phyloP scores from a whole-genome alignment of 805 yeast genomes.

The Cyberlindnera xylosilytica region DNA sequence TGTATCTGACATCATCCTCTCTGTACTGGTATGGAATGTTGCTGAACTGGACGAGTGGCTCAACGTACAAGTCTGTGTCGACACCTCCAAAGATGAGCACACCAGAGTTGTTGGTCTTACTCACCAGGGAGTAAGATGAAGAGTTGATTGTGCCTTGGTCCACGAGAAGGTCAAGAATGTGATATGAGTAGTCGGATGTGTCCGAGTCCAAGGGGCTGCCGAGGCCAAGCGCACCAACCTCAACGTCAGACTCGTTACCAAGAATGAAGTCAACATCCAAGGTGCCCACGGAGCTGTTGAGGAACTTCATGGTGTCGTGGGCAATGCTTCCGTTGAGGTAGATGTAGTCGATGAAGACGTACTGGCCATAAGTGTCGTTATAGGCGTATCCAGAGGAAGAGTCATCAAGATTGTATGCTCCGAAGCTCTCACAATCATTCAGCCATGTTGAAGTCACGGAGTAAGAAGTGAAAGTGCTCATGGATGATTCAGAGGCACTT shows the following conservation, averaged over 20 bases:
- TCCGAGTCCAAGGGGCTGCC: constrained; percentile 28
- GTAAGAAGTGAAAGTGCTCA: background rate
- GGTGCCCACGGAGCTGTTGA: background rate
- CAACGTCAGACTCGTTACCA: constrained; percentile 35
- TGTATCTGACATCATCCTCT: constrained; percentile 24
- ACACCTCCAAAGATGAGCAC: constrained; percentile 57
- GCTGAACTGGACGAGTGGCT: constrained; percentile 46
- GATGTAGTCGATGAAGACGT: constrained; percentile 17
- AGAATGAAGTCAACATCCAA: constrained; percentile 32
- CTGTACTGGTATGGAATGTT: constrained; percentile 40
- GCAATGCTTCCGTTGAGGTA: constrained; percentile 20
- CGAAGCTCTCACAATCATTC: constrained; percentile 15
- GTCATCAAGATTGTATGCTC: constrained; percentile 11
- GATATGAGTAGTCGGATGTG: background rate
- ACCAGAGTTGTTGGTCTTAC: constrained; percentile 26
- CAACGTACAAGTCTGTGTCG: constrained; percentile 42
- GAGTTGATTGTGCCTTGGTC: constrained; percentile 31
- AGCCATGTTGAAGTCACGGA: background rate
- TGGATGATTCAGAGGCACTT: background rate
- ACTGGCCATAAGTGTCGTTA: background rate
- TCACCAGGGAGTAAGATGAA: constrained; percentile 43
- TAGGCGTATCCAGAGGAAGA: constrained; percentile 5
- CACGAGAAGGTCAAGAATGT: constrained; percentile 34
- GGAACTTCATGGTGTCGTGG: constrained; percentile 11
- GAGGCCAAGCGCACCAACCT: constrained; percentile 45